Evolutionary conservation across 352 stramenopile genomes (phyloP), one percentile per base, ranked within the genome.

Genomic region (Pythium periplocum): DNA sequence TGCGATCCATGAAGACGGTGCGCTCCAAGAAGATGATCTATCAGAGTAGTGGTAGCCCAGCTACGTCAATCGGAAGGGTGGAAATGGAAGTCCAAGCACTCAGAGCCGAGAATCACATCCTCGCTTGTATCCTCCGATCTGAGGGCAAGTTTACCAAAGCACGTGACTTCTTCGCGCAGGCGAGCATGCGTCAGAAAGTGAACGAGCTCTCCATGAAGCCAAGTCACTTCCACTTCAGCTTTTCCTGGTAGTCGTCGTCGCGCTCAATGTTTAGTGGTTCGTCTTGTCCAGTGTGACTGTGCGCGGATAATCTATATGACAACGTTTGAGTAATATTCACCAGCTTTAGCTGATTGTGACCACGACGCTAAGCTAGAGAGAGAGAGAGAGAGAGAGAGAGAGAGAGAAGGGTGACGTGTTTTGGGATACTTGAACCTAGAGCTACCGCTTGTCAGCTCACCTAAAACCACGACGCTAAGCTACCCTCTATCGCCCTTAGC

Each of bases 161-260:
- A 26, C 31, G 34, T 6, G 46, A 42, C 36, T 59, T 51, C 40
- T 64, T 64, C 45, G 46, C 46, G 17, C 51, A 59, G 40, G 31
- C 57, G 9, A 31, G 35, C n/a, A 44, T 59, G 39, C 57, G 57
- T 33, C 45, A 64, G 35, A 51, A 55, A 45, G 32, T 64, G 12
- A 64, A 64, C 41, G 40, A 38, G 41, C 38, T 55, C 33, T 48
- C 51, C 12, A 12, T 45, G 12, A 56, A 12, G 8, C 45, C 45
- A 2, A 41, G 38, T 8, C 6, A 55, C 26, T 35, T 59, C n/a
- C 9, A 45, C 39, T 59, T 53, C 36, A 9, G 47, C 9, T 64
- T 64, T 35, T 30, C 4, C 17, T 64, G 57, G 57, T 54, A 39
- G 12, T 42, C 17, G 17, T 26, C 17, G 17, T 26, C 17, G 17